These are phyloP conservation scores for Cladosporium sphaerospermum DNA, from an alignment of 2,329 filamentous ascomycete species.

Conservation along the genomic window DNA sequence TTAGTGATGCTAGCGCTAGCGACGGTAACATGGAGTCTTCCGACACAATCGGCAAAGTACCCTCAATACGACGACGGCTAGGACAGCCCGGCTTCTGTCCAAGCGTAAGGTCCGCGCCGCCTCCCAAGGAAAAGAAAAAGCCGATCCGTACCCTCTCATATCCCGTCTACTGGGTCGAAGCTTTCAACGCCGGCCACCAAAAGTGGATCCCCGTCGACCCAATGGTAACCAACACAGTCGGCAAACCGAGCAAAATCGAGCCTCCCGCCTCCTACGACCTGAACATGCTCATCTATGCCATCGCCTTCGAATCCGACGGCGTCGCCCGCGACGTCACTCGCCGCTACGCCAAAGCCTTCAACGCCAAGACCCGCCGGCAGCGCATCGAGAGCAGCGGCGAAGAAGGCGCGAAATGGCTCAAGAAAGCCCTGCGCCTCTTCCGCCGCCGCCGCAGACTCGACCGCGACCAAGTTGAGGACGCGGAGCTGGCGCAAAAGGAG, in stretches of 20 bases:
- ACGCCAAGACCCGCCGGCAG: conserved; percentile 76
- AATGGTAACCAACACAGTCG: conserved; percentile 72
- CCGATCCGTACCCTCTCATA: conserved; percentile 63
- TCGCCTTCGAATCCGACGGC: conserved; percentile 78
- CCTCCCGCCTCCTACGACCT: conserved; percentile 71
- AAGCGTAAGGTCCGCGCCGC: conserved; percentile 2
- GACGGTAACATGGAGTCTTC: conserved; percentile 20
- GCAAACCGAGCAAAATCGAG: conserved; percentile 70
- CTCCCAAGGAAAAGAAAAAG: conserved; percentile 30
- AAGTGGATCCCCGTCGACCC: conserved; percentile 90
- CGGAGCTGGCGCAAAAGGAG: conserved; percentile 64
- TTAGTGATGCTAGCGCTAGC: conserved; percentile 18
- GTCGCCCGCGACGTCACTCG: conserved; percentile 77
- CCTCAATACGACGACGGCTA: conserved; percentile 27
- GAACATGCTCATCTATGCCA: conserved; percentile 74
- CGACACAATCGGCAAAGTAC: conserved; percentile 20
- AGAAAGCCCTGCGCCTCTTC: conserved; percentile 43
- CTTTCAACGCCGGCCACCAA: conserved; percentile 76
- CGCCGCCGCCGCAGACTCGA: conserved; percentile 40
- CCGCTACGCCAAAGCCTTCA: conserved; percentile 81
- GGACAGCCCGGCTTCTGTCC: conserved; percentile 26
- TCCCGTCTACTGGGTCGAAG: conserved; percentile 92
- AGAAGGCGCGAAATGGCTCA: conserved; percentile 52
- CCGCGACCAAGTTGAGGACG: conserved; percentile 77
- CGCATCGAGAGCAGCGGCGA: conserved; percentile 64